Conservation (phyloP, 306 rosid species). For the Malus sieversii region DNA sequence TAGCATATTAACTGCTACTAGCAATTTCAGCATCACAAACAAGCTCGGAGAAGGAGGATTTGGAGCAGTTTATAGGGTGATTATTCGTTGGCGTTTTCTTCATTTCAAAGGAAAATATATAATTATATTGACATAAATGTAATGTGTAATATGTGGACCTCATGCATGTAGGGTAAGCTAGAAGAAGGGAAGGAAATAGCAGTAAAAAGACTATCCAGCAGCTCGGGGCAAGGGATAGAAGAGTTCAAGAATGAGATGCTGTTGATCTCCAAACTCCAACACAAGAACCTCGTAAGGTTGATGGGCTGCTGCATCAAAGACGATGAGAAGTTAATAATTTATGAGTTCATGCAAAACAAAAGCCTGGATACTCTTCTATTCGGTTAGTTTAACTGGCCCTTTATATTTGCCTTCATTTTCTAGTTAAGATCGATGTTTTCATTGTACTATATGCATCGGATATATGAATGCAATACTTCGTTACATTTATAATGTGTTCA, state of each 20-base stretch:
- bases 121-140: neutral
- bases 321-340: slow-evolving; percentile 16
- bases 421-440: neutral
- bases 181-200: slow-evolving; percentile 25
- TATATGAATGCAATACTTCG: neutral
- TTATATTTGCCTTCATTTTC: neutral
- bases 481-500: neutral
- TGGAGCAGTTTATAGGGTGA: slow-evolving; percentile 22
- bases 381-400: neutral
- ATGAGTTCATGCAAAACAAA: slow-evolving; percentile 24
- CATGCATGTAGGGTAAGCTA: slow-evolving; percentile 22
- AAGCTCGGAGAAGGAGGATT: slow-evolving; percentile 29
- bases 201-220: slow-evolving; percentile 25
- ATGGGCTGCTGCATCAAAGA: slow-evolving; percentile 14
- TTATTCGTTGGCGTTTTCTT: neutral
- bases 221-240: slow-evolving; percentile 27
- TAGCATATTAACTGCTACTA: slow-evolving; percentile 4
- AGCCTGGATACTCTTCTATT: slow-evolving; percentile 21
- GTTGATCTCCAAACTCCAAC: slow-evolving; percentile 32
- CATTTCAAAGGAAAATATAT: neutral
- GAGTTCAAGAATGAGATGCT: slow-evolving; percentile 33
- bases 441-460: neutral
- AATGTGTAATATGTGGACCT: neutral
- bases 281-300: slow-evolving; percentile 34
- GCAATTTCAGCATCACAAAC: slow-evolving; percentile 8